Percentiles rank a stretch among this genome's conserved stretches.
Evolutionary conservation across 2,329 filamentous ascomycete species (phyloP).

Genomic region (Aureobasidium musti): DNA sequence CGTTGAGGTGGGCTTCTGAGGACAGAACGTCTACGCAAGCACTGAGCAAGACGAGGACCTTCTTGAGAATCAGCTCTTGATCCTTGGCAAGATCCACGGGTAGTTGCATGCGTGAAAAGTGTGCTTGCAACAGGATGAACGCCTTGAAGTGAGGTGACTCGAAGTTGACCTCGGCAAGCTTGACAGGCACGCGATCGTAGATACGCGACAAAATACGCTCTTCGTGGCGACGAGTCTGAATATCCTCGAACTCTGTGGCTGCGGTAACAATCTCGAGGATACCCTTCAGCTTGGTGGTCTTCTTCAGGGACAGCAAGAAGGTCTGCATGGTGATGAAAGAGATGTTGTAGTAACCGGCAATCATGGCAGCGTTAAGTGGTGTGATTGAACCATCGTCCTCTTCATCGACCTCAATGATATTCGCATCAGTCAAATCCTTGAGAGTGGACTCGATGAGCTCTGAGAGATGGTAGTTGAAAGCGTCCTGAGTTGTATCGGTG

Average conservation of each 20-base stretch:
- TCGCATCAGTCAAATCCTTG: slow-evolving; percentile 85
- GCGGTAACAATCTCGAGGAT: slow-evolving; percentile 97
- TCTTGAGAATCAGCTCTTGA: slow-evolving; percentile 82
- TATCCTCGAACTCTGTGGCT: slow-evolving; percentile 92
- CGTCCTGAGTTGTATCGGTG: slow-evolving; percentile 84
- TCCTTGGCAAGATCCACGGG: slow-evolving; percentile 95
- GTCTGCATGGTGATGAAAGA: slow-evolving; percentile 99
- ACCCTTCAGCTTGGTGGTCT: slow-evolving; percentile 91
- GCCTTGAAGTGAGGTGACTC: slow-evolving; percentile 99
- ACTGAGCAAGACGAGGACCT: slow-evolving; percentile 83
- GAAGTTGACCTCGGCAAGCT: slow-evolving; percentile 82
- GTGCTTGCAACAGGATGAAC: slow-evolving; percentile 93
- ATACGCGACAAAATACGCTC: slow-evolving; percentile 84
- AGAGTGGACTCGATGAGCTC: slow-evolving; percentile 92
- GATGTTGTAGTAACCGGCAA: slow-evolving; percentile 98
- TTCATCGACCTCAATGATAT: slow-evolving; percentile 93
- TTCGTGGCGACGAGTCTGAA: slow-evolving; percentile 93
- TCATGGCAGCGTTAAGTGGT: slow-evolving; percentile 95
- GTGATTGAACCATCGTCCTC: slow-evolving; percentile 82
- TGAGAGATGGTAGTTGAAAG: slow-evolving; percentile 89
- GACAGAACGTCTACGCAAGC: slow-evolving; percentile 94
- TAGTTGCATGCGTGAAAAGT: slow-evolving; percentile 96
- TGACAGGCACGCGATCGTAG: slow-evolving; percentile 92
- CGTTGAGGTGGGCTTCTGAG: slow-evolving; percentile 93
- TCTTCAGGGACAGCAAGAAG: slow-evolving; percentile 85